phyloP scores from a whole-genome alignment of 306 rosid species.

The Dryas drummondii region DNA sequence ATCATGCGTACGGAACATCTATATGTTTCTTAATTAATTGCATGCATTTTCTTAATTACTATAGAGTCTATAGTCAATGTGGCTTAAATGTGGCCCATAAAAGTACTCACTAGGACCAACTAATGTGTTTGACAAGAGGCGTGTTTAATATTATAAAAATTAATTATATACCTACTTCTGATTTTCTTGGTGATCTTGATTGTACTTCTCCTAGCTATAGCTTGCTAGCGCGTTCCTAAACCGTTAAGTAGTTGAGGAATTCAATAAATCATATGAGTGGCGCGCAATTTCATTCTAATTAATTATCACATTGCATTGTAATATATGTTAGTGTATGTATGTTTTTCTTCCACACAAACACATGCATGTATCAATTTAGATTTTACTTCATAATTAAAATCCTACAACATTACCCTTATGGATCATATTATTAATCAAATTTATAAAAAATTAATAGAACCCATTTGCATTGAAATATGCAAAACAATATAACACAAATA shows the following conservation, averaged over 20 bases:
- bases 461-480: too few species aligned
- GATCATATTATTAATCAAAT: too few species aligned
- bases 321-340: neutral
- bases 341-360: too few species aligned
- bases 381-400: too few species aligned
- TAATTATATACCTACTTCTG: neutral
- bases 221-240: neutral
- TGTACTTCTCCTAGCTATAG: too few species aligned
- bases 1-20: slow-evolving; percentile 40
- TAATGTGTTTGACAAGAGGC: neutral
- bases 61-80: too few species aligned
- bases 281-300: neutral
- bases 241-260: slow-evolving; percentile 12
- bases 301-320: neutral
- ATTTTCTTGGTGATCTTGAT: slow-evolving; percentile 18
- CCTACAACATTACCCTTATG: too few species aligned
- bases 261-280: neutral
- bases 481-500: too few species aligned
- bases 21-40: neutral
- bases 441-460: too few species aligned
- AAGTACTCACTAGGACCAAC: neutral
- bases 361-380: too few species aligned
- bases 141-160: neutral
- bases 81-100: neutral
- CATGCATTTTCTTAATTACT: neutral